Evolutionary conservation across 768 basidiomycete genomes (phyloP).

Genomic region (Aureoboletus auriporus): DNA sequence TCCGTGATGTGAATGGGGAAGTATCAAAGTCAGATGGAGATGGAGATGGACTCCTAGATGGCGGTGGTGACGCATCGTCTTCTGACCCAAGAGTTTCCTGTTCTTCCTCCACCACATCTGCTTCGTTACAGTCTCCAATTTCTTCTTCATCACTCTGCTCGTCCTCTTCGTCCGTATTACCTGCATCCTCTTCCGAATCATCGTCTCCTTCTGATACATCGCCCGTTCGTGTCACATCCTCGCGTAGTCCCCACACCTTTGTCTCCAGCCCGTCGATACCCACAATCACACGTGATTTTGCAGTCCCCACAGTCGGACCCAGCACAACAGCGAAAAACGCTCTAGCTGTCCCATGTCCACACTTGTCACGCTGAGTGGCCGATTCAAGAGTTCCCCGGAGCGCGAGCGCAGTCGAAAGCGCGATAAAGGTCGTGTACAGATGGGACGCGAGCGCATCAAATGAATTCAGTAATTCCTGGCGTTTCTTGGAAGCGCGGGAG

Average conservation of each 20-base stretch:
- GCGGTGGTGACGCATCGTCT: constrained; percentile 11
- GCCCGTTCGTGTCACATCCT: constrained; percentile 28
- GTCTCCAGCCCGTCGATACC: constrained; percentile 63
- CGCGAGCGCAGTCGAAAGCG: constrained; percentile 66
- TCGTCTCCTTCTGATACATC: not conserved
- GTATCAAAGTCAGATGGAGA: constrained; percentile 16
- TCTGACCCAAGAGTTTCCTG: constrained; percentile 5
- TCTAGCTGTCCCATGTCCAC: constrained; percentile 18
- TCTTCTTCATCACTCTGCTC: constrained; percentile 8
- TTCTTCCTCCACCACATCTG: not conserved
- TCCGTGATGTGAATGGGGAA: constrained; percentile 17
- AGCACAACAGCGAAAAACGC: constrained; percentile 61
- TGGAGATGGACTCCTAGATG: constrained; percentile 26
- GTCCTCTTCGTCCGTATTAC: constrained; percentile 4
- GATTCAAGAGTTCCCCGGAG: constrained; percentile 10
- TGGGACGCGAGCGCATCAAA: constrained; percentile 74
- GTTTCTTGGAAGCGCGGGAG: constrained; percentile 52
- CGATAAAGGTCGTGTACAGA: constrained; percentile 67
- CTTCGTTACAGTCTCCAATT: constrained; percentile 4
- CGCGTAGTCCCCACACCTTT: constrained; percentile 29
- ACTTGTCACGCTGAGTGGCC: not conserved
- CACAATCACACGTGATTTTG: constrained; percentile 58
- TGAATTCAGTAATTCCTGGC: constrained; percentile 57
- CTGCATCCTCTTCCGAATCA: not conserved
- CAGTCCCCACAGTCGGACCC: constrained; percentile 59